Percentiles rank a stretch among this genome's conserved stretches.
Conservation (phyloP, 2,329 filamentous ascomycete species). For the Penicillium brevicompactum region DNA sequence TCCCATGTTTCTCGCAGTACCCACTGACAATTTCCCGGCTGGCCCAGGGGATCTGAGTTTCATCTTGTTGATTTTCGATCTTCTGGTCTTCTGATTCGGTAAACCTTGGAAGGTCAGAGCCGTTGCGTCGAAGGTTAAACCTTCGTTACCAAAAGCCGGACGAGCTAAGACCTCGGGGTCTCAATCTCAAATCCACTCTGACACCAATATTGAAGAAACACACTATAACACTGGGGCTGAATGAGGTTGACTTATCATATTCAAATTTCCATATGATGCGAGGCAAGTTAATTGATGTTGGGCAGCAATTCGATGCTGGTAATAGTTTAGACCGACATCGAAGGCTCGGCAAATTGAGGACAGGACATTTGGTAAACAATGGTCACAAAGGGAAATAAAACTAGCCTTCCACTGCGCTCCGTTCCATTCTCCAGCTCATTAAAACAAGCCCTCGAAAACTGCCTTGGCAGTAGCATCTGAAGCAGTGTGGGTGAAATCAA, state of each 20-base stretch:
- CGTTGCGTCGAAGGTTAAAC: too few relatives aligned
- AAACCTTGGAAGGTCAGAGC: too few relatives aligned
- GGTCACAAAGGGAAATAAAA: neutral
- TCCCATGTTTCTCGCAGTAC: too few relatives aligned
- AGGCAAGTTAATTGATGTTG: neutral
- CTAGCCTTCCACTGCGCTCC: neutral
- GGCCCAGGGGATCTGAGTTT: too few relatives aligned
- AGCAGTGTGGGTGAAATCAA: constrained; percentile 13
- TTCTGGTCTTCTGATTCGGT: too few relatives aligned
- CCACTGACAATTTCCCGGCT: too few relatives aligned
- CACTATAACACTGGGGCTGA: neutral
- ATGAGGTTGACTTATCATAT: constrained; percentile 3
- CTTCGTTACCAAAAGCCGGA: too few relatives aligned
- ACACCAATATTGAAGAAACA: too few relatives aligned
- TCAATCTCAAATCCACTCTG: too few relatives aligned
- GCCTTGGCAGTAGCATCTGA: constrained; percentile 4
- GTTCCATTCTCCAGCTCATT: neutral
- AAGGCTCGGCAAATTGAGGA: constrained; percentile 2
- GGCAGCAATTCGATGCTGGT: constrained; percentile 2
- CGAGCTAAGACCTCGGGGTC: too few relatives aligned
- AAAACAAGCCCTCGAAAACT: constrained; percentile 16
- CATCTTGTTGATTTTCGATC: too few relatives aligned
- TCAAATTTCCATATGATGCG: constrained; percentile 1
- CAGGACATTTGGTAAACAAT: neutral
- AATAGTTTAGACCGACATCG: constrained; percentile 11